Conservation (phyloP, 2,329 filamentous ascomycete species). For the Monosporascus ibericus region DNA sequence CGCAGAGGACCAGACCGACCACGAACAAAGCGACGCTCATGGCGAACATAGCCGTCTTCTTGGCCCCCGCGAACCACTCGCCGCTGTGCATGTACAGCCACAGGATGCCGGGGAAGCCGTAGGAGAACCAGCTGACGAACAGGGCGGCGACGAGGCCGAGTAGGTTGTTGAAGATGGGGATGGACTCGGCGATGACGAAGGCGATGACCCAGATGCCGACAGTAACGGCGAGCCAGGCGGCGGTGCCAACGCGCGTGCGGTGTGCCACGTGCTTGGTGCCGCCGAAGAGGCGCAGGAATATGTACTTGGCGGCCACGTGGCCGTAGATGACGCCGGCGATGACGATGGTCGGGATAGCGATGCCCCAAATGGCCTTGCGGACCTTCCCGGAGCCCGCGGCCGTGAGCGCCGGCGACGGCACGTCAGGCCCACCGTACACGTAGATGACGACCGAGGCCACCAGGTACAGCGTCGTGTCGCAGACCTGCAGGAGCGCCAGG, state of each 20-base stretch:
- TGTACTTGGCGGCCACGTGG: constrained; percentile 59
- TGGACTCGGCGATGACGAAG: constrained; percentile 62
- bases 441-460: constrained; percentile 62
- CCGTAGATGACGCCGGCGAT: constrained; percentile 67
- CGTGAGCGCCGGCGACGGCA: constrained; percentile 61
- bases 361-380: constrained; percentile 59
- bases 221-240: constrained; percentile 54
- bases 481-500: constrained; percentile 42
- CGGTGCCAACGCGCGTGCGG: constrained; percentile 42
- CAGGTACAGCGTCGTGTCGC: constrained; percentile 57
- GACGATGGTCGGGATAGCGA: constrained; percentile 64
- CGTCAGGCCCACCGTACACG: constrained; percentile 54
- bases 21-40: constrained; percentile 27
- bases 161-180: constrained; percentile 63
- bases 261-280: constrained; percentile 50
- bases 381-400: constrained; percentile 47
- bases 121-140: constrained; percentile 64
- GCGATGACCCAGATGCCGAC: constrained; percentile 51
- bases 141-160: constrained; percentile 57
- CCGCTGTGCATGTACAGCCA: constrained; percentile 43
- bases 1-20: constrained; percentile 29
- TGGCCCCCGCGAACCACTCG: constrained; percentile 29
- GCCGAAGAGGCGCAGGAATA: constrained; percentile 58
- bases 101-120: constrained; percentile 39
- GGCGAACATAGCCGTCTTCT: constrained; percentile 25